Conservation (phyloP, 116 monocot genomes). For the Zostera marina region DNA sequence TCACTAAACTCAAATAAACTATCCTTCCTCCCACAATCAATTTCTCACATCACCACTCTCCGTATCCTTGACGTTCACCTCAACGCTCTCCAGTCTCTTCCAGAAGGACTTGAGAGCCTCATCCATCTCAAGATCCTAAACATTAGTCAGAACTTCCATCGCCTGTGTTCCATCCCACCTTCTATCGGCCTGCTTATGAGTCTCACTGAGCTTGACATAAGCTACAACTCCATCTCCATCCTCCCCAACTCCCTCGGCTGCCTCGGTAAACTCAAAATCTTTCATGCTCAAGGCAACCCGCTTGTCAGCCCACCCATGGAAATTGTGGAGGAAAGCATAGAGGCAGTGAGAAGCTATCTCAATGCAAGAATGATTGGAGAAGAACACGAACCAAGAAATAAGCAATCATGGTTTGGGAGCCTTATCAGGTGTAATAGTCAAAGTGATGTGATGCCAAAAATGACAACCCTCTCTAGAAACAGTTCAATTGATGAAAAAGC, state of each 20-base stretch:
- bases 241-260: constrained; percentile 66
- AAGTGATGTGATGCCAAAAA: not conserved
- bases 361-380: constrained; percentile 27
- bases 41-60: constrained; percentile 69
- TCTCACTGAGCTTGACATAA: constrained; percentile 61
- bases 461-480: not conserved
- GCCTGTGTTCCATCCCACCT: constrained; percentile 47
- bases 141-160: constrained; percentile 76
- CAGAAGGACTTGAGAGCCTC: constrained; percentile 74
- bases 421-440: constrained; percentile 42
- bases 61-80: constrained; percentile 64
- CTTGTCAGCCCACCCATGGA: constrained; percentile 56
- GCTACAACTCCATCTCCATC: constrained; percentile 57
- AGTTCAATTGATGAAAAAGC: constrained; percentile 19
- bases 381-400: constrained; percentile 2
- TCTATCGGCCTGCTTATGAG: constrained; percentile 68
- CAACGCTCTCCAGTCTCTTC: constrained; percentile 69
- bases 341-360: constrained; percentile 47
- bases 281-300: constrained; percentile 53
- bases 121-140: constrained; percentile 37
- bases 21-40: constrained; percentile 44
- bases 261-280: constrained; percentile 36
- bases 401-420: constrained; percentile 33
- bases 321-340: constrained; percentile 43
- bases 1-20: constrained; percentile 93